Base-by-base conservation (phyloP, 352 stramenopile genomes). In the Plasmopara halstedii region DNA sequence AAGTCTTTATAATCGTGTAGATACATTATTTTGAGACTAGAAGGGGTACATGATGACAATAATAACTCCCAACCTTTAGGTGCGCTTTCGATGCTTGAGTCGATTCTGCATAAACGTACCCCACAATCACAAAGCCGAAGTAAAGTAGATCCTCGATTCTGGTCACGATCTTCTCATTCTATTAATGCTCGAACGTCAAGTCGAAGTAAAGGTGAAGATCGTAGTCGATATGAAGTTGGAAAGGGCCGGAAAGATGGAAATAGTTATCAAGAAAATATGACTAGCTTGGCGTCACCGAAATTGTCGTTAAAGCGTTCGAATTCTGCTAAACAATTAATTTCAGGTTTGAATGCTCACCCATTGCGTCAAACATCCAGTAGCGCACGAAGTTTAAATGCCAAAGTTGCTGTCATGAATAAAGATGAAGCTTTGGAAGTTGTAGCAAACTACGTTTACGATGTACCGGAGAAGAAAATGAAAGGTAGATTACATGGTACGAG, bases 371-470 rank as follows among this genome's bases (percentile, higher is more conserved):
- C 11, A 4, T 55, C 44, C 5, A 18, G 6, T 27, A 47, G 11
- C 9, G 1, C 23, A 34, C 34, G 37, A 39, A 51, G 14, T 38
- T 58, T 40, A 26, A 53, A 37, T 6, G 14, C 35, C 2, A 66
- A 62, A 19, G 21, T 58, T 17, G 42, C 26, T 20, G 57, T 27
- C 4, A 52, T 34, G 20, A 17, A 41, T 17, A 66, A 50, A n/a
- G 36, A 23, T 4, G 43, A 62, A 33, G 10, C 46, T 2, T 46
- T 52, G 2, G 57, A 66, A 41, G 57, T 66, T 13, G 52, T 66
- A 17, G 52, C 42, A 3, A 66, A 66, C 13, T 66, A 62, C 23
- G 38, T 62, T 0, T 66, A 66, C 29, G 57, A 66, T 7, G 20
- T 62, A 6, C 57, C 53, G 1, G 57, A 67, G 32, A 67, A 53